Conservation (phyloP, 148 eudicot species). For the Nyssa sinensis region DNA sequence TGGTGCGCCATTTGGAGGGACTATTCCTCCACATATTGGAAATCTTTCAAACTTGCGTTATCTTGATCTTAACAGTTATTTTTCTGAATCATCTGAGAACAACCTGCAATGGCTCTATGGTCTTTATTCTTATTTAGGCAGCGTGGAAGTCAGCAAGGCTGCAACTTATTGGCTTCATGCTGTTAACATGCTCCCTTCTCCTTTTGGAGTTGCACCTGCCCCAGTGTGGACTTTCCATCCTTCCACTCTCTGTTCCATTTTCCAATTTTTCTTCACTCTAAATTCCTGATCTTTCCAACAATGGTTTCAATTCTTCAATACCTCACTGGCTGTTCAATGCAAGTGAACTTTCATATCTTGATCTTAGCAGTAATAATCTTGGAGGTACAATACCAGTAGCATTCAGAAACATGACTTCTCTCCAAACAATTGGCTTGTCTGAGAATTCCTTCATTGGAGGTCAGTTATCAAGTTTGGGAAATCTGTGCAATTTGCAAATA, state of each 20-base stretch:
- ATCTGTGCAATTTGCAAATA: slow-evolving; percentile 7
- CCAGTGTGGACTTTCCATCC: background rate
- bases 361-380: background rate
- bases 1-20: background rate
- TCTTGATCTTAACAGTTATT: background rate
- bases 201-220: slow-evolving; percentile 9
- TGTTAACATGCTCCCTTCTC: slow-evolving; percentile 10
- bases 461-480: background rate
- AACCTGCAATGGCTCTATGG: slow-evolving; percentile 6
- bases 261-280: slow-evolving; percentile 8
- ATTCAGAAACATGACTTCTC: background rate
- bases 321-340: slow-evolving; percentile 13
- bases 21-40: background rate
- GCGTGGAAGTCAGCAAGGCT: background rate
- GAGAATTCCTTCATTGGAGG: background rate
- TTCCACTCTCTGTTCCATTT: slow-evolving; percentile 2
- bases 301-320: slow-evolving; percentile 14
- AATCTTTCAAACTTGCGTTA: background rate
- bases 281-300: slow-evolving; percentile 9
- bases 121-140: background rate
- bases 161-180: background rate
- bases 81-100: background rate
- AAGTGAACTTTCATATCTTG: background rate
- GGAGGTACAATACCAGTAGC: background rate
- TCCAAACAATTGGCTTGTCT: background rate